Evolutionary conservation across 2,329 filamentous ascomycete genomes (phyloP), one percentile per base, ranked within the genome.

Genomic region (Fusarium phyllophilum): DNA sequence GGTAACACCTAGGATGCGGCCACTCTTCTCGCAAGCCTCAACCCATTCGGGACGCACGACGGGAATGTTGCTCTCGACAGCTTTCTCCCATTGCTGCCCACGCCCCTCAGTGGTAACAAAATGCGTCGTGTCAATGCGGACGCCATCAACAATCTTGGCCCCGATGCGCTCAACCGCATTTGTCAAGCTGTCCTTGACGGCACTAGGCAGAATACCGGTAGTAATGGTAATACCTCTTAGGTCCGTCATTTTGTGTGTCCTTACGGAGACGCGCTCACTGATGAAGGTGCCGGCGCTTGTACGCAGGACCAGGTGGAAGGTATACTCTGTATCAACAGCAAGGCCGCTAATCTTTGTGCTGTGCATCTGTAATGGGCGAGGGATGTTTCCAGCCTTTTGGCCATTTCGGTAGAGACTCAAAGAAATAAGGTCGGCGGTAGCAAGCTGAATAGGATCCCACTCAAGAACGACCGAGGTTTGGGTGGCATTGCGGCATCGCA

Each of bases 241-340:
- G 82, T 99, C 95, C 44, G 96, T 98, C 95, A 99, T 98, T 86
- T 98, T 97, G 86, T 99, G 96, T 51, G 96, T 99, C 79, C 93
- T 91, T 66, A 97, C 95, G 8, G 89, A 89, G 59, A 99, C 87
- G 81, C 93, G 94, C 75, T 97, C 94, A 81, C 93, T 96, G 70
- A 89, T 89, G 79, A 91, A 95, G 44, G 94, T 97, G 67, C 96
- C 96, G 9, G 96, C 96, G 62, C 91, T 95, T 12, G 96, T 99
- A 79, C 94, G 90, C 80, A 99, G 86, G 15, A 98, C 93, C 57
- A 98, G 88, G 81, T 98, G 94, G 85, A 99, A 99, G 4, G 90
- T 92, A 84, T 98, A 99, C 84, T 97, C 95, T 45, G 94, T 97
- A 82, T 98, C 95, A 81, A 99, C 93, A n/a, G 95, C 95, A 67